Percentiles rank a stretch among this genome's conserved stretches.
Evolutionary conservation across 2,329 filamentous ascomycete genomes (phyloP).

Genomic region (Tolypocladium ophioglossoides): DNA sequence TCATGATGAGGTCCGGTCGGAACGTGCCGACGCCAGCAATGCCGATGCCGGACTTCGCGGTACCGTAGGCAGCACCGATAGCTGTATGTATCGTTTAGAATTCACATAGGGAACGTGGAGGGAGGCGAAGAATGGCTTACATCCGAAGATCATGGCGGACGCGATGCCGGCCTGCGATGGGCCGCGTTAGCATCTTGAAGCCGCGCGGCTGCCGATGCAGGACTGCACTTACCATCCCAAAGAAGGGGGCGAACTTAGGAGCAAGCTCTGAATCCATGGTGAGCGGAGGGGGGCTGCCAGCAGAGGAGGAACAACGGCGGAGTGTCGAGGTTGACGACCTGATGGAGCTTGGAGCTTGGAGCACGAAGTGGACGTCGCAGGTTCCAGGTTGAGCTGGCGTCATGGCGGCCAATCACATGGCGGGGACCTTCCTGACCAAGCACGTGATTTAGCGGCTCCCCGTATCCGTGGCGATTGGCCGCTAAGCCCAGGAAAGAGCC

Average conservation of each 20-base stretch:
- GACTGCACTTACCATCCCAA: constrained; percentile 63
- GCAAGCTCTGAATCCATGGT: constrained; percentile 51
- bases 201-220: constrained; percentile 1
- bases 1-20: constrained; percentile 82
- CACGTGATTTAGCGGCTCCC: constrained; percentile 3
- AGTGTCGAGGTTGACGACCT: neutral
- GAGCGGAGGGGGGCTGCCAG: constrained; percentile 6
- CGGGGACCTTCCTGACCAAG: neutral
- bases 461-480: neutral
- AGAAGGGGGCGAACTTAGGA: constrained; percentile 78
- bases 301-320: neutral
- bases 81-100: constrained; percentile 23
- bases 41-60: constrained; percentile 79
- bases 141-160: constrained; percentile 75
- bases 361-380: neutral
- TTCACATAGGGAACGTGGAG: constrained; percentile 4
- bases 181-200: constrained; percentile 13
- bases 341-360: neutral
- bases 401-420: constrained; percentile 2
- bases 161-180: constrained; percentile 59
- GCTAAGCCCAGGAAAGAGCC: neutral
- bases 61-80: constrained; percentile 73
- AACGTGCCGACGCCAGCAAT: constrained; percentile 81
- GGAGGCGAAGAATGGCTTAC: constrained; percentile 36
- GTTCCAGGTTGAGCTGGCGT: constrained; percentile 1